Evolutionary conservation across 2,329 filamentous ascomycete genomes (phyloP).

Genomic region (Leptographium procerum): DNA sequence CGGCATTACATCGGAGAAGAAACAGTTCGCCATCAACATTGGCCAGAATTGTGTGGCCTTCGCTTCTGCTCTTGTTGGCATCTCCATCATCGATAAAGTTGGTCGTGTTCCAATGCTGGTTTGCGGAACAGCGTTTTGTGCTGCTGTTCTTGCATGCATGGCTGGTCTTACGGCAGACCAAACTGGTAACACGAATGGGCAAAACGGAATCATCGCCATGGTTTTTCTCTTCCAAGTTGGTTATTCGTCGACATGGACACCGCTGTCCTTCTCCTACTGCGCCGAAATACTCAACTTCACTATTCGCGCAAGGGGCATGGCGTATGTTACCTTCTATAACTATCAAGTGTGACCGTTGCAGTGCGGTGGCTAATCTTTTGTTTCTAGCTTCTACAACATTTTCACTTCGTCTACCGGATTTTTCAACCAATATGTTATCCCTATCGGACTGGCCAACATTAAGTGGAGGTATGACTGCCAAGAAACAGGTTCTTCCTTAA

Average conservation of each 20-base stretch:
- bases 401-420: constrained; percentile 2
- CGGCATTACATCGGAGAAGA: constrained; percentile 36
- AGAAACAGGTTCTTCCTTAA: too few relatives aligned
- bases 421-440: constrained; percentile 6
- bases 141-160: constrained; percentile 4
- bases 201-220: constrained; percentile 6
- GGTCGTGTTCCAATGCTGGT: constrained; percentile 14
- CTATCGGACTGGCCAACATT: constrained; percentile 4
- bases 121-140: constrained; percentile 4
- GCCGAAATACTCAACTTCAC: constrained; percentile 5
- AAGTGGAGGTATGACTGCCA: background rate
- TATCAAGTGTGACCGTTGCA: background rate
- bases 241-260: constrained; percentile 5
- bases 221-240: constrained; percentile 5
- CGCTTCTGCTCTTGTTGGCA: constrained; percentile 1
- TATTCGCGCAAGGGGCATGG: constrained; percentile 6
- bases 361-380: background rate
- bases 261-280: constrained; percentile 3
- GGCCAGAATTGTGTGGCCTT: constrained; percentile 6
- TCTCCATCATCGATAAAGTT: constrained; percentile 9
- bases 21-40: constrained; percentile 34
- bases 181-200: background rate
- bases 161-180: constrained; percentile 3
- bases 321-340: background rate
- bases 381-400: constrained; percentile 2